A percentile compares a stretch with the other conserved stretches of the same genome.
Conservation (phyloP, 2,329 filamentous ascomycete genomes). For the Penicillium capsulatum region DNA sequence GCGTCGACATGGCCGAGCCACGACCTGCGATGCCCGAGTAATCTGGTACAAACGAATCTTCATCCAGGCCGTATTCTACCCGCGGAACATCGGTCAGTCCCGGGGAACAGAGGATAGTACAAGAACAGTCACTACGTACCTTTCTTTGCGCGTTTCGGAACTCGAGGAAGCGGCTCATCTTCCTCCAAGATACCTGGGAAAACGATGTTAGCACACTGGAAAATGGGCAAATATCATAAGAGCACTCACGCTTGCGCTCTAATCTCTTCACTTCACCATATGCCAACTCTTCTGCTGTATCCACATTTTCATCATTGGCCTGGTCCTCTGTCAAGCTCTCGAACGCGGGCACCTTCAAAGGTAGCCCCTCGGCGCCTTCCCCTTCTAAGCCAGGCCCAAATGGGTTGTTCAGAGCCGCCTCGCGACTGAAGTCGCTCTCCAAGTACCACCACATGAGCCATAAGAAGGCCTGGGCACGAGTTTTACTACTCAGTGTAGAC, state of each 20-base stretch:
- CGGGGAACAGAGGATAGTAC: conserved; percentile 1
- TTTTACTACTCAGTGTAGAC: conserved; percentile 72
- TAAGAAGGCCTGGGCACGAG: conserved; percentile 80
- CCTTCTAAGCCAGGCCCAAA: conserved; percentile 61
- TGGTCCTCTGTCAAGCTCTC: conserved; percentile 48
- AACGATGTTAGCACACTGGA: conserved; percentile 2
- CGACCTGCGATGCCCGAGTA: conserved; percentile 28
- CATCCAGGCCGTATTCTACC: conserved; percentile 30
- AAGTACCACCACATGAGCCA: conserved; percentile 99
- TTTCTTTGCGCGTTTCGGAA: conserved; percentile 45
- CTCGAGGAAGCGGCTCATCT: conserved; percentile 44
- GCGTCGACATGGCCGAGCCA: conserved; percentile 35
- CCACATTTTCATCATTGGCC: conserved; percentile 49
- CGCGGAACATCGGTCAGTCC: conserved; percentile 5
- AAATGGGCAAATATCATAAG: background rate
- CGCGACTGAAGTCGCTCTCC: conserved; percentile 87
- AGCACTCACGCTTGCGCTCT: conserved; percentile 44
- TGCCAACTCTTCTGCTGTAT: conserved; percentile 46
- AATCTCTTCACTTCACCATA: conserved; percentile 48
- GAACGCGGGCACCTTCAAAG: conserved; percentile 46
- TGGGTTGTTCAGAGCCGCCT: conserved; percentile 83
- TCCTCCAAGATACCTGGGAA: conserved; percentile 45
- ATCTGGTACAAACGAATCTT: conserved; percentile 33
- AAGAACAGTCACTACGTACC: conserved; percentile 22
- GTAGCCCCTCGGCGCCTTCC: conserved; percentile 42